These are phyloP conservation scores for Citrullus mucosospermus DNA, from an alignment of 306 rosid species.

Conservation along the genomic window DNA sequence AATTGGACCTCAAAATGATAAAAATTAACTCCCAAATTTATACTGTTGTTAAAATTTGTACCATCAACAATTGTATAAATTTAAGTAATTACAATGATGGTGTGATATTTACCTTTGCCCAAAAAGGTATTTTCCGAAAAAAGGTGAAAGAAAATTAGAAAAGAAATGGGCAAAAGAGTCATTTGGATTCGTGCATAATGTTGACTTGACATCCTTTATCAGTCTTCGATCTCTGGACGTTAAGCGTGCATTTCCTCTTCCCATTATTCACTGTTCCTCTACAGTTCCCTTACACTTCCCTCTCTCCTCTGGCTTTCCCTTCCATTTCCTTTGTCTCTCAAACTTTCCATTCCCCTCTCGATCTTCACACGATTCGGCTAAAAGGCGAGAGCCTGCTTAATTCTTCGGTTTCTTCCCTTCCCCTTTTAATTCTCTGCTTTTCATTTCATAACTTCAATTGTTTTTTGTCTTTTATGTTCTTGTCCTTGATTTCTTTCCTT, in stretches of 20 bases:
- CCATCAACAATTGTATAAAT: no score
- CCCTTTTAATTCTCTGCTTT: neutral
- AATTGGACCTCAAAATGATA: no score
- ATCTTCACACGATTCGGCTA: neutral
- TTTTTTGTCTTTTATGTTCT: neutral
- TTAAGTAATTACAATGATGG: no score
- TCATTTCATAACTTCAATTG: neutral
- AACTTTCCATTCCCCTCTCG: neutral
- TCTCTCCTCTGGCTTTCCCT: neutral
- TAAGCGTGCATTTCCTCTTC: constrained; percentile 2
- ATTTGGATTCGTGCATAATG: neutral
- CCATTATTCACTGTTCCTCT: neutral
- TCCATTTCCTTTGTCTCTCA: neutral
- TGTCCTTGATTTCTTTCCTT: neutral
- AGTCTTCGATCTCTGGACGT: neutral
- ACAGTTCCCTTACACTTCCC: neutral
- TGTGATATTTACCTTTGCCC: no score
- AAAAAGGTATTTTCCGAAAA: no score
- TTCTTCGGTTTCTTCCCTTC: neutral
- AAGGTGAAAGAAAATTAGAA: neutral
- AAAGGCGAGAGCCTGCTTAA: neutral
- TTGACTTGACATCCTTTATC: constrained; percentile 7
- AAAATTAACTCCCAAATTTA: no score
- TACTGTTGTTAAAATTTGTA: no score
- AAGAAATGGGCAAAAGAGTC: neutral